Conservation (phyloP, 345 rosid genomes). For the Toxicodendron radicans region DNA sequence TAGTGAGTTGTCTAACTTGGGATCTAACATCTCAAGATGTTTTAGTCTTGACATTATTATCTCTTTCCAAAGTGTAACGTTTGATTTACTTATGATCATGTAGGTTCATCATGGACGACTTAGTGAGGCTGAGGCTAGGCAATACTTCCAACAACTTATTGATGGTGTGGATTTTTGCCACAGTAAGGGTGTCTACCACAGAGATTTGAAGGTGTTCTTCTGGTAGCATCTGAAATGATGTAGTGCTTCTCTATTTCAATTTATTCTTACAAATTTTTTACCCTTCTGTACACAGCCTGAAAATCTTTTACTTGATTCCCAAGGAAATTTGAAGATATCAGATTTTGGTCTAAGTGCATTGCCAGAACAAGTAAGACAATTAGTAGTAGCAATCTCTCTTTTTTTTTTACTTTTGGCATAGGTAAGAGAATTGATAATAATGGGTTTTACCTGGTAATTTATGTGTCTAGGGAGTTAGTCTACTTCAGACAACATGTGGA, state of each 20-base stretch:
- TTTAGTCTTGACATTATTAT: not conserved
- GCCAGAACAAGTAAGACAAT: slow-evolving; percentile 68
- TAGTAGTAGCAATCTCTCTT: not conserved
- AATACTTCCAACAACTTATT: slow-evolving; percentile 90
- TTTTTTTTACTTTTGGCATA: not conserved
- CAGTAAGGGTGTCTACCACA: slow-evolving; percentile 86
- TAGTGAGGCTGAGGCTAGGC: slow-evolving; percentile 87
- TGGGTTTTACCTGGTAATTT: slow-evolving; percentile 14
- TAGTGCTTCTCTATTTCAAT: not conserved
- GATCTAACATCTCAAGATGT: slow-evolving; percentile 10
- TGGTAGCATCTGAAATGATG: not conserved
- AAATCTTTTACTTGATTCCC: slow-evolving; percentile 90
- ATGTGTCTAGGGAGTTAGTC: slow-evolving; percentile 67
- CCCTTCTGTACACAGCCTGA: slow-evolving; percentile 63
- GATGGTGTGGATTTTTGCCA: slow-evolving; percentile 98
- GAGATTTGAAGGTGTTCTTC: slow-evolving; percentile 80
- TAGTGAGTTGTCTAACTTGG: slow-evolving; percentile 54
- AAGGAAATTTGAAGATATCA: slow-evolving; percentile 85
- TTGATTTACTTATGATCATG: slow-evolving; percentile 11
- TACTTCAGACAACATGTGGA: slow-evolving; percentile 92
- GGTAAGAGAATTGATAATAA: no score
- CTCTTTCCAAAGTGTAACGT: not conserved
- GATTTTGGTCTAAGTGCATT: slow-evolving; percentile 96
- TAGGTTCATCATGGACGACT: slow-evolving; percentile 88
- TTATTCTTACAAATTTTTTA: slow-evolving; percentile 23